Conservation (phyloP, 2,329 filamentous ascomycete species). For the Diaporthe aspalathi region DNA sequence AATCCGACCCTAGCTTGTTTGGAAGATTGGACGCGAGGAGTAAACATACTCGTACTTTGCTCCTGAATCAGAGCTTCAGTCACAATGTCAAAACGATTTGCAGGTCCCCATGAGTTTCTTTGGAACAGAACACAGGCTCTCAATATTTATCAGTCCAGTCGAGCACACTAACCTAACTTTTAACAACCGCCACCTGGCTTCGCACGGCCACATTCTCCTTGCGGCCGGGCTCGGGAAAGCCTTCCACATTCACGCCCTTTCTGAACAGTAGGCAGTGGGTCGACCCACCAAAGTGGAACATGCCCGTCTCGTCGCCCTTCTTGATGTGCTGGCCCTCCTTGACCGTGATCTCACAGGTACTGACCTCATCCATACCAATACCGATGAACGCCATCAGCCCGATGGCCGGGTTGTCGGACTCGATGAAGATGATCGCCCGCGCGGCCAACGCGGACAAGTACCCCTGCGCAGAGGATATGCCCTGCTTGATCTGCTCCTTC, state of each 20-base stretch:
- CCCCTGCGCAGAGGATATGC: constrained; percentile 67
- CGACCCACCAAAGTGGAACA: constrained; percentile 85
- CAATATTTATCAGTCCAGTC: background rate
- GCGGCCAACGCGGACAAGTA: constrained; percentile 77
- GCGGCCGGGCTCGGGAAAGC: constrained; percentile 50
- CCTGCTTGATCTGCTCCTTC: constrained; percentile 44
- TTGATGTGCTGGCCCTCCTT: constrained; percentile 71
- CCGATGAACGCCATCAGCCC: constrained; percentile 78
- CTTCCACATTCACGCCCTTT: constrained; percentile 61
- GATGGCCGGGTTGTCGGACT: constrained; percentile 63
- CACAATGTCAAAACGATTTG: too few species aligned
- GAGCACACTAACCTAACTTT: constrained; percentile 6
- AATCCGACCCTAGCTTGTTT: too few species aligned
- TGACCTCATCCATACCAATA: constrained; percentile 83
- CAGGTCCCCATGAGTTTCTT: too few species aligned
- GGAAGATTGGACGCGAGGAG: too few species aligned
- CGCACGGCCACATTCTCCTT: constrained; percentile 55
- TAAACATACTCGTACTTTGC: too few species aligned
- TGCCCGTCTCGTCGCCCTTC: constrained; percentile 79
- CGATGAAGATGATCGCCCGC: constrained; percentile 68
- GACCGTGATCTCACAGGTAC: constrained; percentile 77
- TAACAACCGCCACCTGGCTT: constrained; percentile 50
- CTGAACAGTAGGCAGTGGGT: constrained; percentile 77
- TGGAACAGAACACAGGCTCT: background rate
- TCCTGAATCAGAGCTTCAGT: too few species aligned